Percentiles rank a stretch among this genome's conserved stretches.
Conservation (phyloP, 768 basidiomycete species). For the Candolleomyces aberdarensis region DNA sequence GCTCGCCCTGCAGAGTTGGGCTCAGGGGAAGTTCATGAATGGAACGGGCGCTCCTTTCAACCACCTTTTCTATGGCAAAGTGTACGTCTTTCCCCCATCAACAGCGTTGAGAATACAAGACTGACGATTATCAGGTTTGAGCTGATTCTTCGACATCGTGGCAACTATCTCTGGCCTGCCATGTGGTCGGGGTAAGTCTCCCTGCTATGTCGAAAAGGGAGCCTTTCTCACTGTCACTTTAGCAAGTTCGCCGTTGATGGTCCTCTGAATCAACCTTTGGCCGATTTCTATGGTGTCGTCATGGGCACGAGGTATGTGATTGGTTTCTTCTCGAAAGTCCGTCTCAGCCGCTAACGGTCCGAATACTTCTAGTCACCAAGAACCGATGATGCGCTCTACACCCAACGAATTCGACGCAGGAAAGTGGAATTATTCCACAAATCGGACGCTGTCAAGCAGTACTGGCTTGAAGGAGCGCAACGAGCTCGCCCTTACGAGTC, state of each 20-base stretch:
- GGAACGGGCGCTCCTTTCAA: constrained; percentile 65
- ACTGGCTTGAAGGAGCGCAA: constrained; percentile 59
- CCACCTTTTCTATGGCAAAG: constrained; percentile 52
- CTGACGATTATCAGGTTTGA: constrained; percentile 46
- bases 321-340: neutral
- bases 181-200: constrained; percentile 38
- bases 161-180: constrained; percentile 70
- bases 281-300: constrained; percentile 63
- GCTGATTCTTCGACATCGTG: constrained; percentile 61
- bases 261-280: constrained; percentile 55
- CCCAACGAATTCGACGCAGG: constrained; percentile 65
- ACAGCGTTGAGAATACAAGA: neutral
- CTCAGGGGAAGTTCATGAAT: constrained; percentile 63
- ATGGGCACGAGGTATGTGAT: constrained; percentile 59
- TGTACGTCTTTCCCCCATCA: constrained; percentile 32
- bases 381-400: constrained; percentile 72
- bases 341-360: neutral
- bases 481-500: constrained; percentile 60
- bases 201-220: neutral
- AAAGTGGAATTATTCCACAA: constrained; percentile 63
- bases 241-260: constrained; percentile 60
- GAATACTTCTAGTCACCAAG: constrained; percentile 48
- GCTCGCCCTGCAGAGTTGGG: constrained; percentile 71
- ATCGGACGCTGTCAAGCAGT: constrained; percentile 50
- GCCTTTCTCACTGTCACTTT: neutral